Percentiles rank a stretch among this genome's conserved stretches.
These are phyloP conservation scores for Mallotus japonicus DNA, from an alignment of 441 rosid species.

Conservation along the genomic window DNA sequence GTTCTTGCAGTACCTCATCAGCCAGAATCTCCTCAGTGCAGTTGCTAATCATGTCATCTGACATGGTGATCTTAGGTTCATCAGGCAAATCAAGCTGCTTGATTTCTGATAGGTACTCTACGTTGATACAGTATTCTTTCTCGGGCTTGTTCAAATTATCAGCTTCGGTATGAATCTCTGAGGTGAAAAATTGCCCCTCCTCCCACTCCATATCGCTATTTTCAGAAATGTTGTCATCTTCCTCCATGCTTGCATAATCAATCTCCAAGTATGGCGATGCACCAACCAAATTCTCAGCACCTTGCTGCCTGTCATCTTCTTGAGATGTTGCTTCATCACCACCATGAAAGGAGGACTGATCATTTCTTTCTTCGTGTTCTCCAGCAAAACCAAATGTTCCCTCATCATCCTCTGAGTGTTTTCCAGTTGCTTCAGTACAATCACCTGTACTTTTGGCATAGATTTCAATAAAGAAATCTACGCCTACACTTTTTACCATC, in stretches of 20 bases:
- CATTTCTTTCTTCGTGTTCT: not conserved
- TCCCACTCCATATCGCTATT: slow-evolving; percentile 52
- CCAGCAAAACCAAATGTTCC: slow-evolving; percentile 6
- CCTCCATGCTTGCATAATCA: slow-evolving; percentile 32
- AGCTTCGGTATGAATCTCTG: slow-evolving; percentile 26
- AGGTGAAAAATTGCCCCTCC: slow-evolving; percentile 27
- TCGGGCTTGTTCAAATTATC: slow-evolving; percentile 24
- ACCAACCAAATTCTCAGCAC: slow-evolving; percentile 31
- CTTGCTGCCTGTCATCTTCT: slow-evolving; percentile 22
- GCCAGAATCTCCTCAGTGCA: slow-evolving; percentile 31
- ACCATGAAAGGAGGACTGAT: not conserved
- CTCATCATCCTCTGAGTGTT: slow-evolving; percentile 17
- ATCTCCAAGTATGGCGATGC: slow-evolving; percentile 43
- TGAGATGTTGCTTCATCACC: slow-evolving; percentile 21
- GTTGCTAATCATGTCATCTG: slow-evolving; percentile 23
- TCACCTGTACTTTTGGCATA: slow-evolving; percentile 36
- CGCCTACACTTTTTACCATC: not conserved
- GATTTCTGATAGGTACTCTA: slow-evolving; percentile 24
- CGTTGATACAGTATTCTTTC: slow-evolving; percentile 13
- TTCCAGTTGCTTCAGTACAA: slow-evolving; percentile 22
- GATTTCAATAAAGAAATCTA: slow-evolving; percentile 45
- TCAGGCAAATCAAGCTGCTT: slow-evolving; percentile 25
- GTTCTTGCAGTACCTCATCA: slow-evolving; percentile 30
- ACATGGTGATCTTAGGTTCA: slow-evolving; percentile 17
- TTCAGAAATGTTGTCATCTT: slow-evolving; percentile 26